A percentile compares a stretch with the other conserved stretches of the same genome.
Conservation (phyloP, 352 stramenopile species). For the Globisporangium splendens region DNA sequence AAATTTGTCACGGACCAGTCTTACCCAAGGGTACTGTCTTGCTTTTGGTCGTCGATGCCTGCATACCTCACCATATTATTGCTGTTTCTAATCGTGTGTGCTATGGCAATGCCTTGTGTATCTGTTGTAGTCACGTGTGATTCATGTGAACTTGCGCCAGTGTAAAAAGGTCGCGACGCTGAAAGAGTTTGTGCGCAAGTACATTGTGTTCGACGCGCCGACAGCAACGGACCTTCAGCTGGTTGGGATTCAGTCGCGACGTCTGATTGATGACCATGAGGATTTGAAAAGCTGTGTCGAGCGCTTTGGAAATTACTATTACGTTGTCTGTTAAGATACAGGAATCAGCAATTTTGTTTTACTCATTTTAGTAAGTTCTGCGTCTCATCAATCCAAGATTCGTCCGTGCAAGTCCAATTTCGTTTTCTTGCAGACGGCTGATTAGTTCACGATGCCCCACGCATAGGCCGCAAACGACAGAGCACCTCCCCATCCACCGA, state of each 20-base stretch:
- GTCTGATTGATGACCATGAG: constrained; percentile 5
- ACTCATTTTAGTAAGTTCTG: too few relatives aligned
- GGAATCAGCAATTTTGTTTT: not conserved
- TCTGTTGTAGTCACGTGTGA: not conserved
- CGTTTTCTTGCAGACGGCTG: not conserved
- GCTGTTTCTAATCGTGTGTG: not conserved
- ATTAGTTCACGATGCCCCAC: constrained; percentile 22
- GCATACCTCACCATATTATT: not conserved
- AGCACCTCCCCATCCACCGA: constrained; percentile 25
- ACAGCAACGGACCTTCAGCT: constrained; percentile 3
- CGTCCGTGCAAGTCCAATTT: not conserved
- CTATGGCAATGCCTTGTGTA: not conserved
- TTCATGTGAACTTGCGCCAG: constrained; percentile 5
- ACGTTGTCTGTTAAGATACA: constrained; percentile 8
- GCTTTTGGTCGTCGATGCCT: not conserved
- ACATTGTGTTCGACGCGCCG: not conserved
- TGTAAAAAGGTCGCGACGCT: constrained; percentile 4
- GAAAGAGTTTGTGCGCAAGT: constrained; percentile 7
- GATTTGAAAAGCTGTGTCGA: constrained; percentile 6
- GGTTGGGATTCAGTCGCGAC: constrained; percentile 6
- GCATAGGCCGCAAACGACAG: constrained; percentile 40
- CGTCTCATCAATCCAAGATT: too few relatives aligned
- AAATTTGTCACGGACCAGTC: constrained; percentile 25
- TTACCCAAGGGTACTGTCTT: constrained; percentile 27
- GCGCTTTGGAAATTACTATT: constrained; percentile 5